A percentile compares a stretch with the other conserved stretches of the same genome.
Evolutionary conservation across 805 yeast species (phyloP).

Genomic region (Ogataea philodendri): DNA sequence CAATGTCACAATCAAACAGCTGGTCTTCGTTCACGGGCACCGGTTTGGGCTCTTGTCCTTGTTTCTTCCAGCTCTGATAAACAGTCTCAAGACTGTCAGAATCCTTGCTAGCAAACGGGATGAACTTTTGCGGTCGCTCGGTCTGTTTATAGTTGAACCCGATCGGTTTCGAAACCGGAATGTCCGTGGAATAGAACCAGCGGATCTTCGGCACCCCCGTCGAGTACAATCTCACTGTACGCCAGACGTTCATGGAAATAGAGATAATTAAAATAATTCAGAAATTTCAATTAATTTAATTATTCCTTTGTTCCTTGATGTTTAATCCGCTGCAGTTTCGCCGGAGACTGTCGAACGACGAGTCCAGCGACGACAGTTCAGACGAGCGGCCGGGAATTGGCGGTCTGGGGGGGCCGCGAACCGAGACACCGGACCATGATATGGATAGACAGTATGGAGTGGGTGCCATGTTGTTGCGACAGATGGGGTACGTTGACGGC

Average conservation of each 20-base stretch:
- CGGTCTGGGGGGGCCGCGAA: neutral
- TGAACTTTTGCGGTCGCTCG: slow-evolving; percentile 55
- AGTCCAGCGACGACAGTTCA: slow-evolving; percentile 1
- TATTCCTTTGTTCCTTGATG: slow-evolving; percentile 2
- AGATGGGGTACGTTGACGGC: slow-evolving; percentile 88
- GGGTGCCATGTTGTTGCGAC: slow-evolving; percentile 73
- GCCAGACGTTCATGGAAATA: slow-evolving; percentile 1
- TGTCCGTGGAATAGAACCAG: slow-evolving; percentile 86
- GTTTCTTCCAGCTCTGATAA: slow-evolving; percentile 31
- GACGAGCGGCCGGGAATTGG: slow-evolving; percentile 7
- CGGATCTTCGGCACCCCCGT: slow-evolving; percentile 3
- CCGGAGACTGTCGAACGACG: slow-evolving; percentile 8
- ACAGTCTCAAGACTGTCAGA: slow-evolving; percentile 56
- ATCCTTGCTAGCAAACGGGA: slow-evolving; percentile 66
- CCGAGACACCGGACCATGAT: neutral
- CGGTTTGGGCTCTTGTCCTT: neutral
- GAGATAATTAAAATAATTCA: neutral
- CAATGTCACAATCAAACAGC: slow-evolving; percentile 68
- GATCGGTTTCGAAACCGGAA: slow-evolving; percentile 66
- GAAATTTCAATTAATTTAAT: neutral
- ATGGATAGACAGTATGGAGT: slow-evolving; percentile 58
- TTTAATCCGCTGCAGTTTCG: slow-evolving; percentile 10
- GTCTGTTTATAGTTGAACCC: slow-evolving; percentile 52
- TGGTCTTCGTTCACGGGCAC: slow-evolving; percentile 80
- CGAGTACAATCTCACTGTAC: slow-evolving; percentile 4